Percentiles rank a stretch among this genome's conserved stretches.
Evolutionary conservation across 768 basidiomycete species (phyloP).

Genomic region (Lentinus tigrinus): DNA sequence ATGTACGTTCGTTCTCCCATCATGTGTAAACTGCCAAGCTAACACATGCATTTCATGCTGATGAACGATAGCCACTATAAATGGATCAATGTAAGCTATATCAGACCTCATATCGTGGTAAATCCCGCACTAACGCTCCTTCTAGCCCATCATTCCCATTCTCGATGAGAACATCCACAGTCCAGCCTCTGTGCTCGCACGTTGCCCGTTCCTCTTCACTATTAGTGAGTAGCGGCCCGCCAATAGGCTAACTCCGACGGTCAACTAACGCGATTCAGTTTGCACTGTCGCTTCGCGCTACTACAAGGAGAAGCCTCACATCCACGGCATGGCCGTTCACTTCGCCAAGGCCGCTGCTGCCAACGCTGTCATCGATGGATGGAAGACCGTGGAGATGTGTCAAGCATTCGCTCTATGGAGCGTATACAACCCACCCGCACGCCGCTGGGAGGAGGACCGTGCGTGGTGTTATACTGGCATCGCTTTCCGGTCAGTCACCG

Average conservation of each 20-base stretch:
- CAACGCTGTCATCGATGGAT: conserved; percentile 56
- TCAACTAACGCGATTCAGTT: conserved; percentile 35
- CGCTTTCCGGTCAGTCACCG: conserved; percentile 51
- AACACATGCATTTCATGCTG: conserved; percentile 40
- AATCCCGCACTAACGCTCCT: conserved; percentile 29
- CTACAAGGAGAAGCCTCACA: conserved; percentile 51
- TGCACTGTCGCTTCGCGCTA: conserved; percentile 71
- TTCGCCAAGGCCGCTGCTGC: conserved; percentile 64
- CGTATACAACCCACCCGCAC: conserved; percentile 59
- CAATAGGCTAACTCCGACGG: not conserved
- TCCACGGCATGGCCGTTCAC: conserved; percentile 58
- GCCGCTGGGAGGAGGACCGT: conserved; percentile 68
- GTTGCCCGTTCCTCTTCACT: conserved; percentile 59
- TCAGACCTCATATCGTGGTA: not conserved
- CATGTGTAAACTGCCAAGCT: not conserved
- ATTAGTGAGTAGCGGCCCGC: conserved; percentile 44
- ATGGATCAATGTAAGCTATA: conserved; percentile 46
- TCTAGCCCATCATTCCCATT: conserved; percentile 56
- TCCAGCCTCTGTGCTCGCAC: conserved; percentile 50
- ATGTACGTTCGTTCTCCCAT: conserved; percentile 22
- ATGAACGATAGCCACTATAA: conserved; percentile 23
- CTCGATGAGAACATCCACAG: conserved; percentile 58
- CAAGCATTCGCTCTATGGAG: conserved; percentile 74
- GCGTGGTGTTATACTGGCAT: conserved; percentile 74
- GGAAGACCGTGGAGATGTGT: conserved; percentile 71